Conservation (phyloP, 2,329 filamentous ascomycete genomes). For the Diaporthe ilicicola region DNA sequence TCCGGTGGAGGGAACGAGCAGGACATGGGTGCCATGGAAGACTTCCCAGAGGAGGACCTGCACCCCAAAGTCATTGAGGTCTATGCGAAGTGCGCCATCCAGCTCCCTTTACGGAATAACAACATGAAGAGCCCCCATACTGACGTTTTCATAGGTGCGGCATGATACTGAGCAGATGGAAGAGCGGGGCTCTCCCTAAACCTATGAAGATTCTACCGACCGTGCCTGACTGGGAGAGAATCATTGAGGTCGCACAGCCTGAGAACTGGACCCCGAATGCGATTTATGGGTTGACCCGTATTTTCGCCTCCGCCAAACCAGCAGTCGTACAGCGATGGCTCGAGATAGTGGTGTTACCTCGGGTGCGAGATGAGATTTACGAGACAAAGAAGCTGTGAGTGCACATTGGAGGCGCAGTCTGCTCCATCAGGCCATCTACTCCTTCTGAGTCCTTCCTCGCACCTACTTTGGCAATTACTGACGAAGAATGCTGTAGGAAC, state of each 20-base stretch:
- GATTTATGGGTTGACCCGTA: conserved; percentile 86
- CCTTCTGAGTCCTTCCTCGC: neutral
- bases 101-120: conserved; percentile 2
- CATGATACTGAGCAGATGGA: conserved; percentile 88
- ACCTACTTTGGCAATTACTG: neutral
- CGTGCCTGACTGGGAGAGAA: conserved; percentile 89
- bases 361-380: conserved; percentile 91
- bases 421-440: too few relatives aligned
- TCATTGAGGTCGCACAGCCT: conserved; percentile 75
- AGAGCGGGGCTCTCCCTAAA: conserved; percentile 95
- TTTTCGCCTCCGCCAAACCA: conserved; percentile 89
- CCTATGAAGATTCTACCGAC: conserved; percentile 97
- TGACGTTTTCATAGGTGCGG: conserved; percentile 68
- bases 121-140: conserved; percentile 22
- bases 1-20: conserved; percentile 58
- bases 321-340: conserved; percentile 84
- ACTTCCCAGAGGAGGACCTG: conserved; percentile 77
- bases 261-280: conserved; percentile 71
- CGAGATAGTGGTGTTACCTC: conserved; percentile 85
- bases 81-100: conserved; percentile 76
- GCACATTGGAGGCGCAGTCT: neutral
- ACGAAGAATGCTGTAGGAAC: neutral
- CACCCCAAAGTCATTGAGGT: conserved; percentile 93
- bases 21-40: conserved; percentile 71
- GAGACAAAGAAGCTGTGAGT: conserved; percentile 91